Base-by-base conservation (phyloP, 257 asterid genomes). In the Misopates orontium region DNA sequence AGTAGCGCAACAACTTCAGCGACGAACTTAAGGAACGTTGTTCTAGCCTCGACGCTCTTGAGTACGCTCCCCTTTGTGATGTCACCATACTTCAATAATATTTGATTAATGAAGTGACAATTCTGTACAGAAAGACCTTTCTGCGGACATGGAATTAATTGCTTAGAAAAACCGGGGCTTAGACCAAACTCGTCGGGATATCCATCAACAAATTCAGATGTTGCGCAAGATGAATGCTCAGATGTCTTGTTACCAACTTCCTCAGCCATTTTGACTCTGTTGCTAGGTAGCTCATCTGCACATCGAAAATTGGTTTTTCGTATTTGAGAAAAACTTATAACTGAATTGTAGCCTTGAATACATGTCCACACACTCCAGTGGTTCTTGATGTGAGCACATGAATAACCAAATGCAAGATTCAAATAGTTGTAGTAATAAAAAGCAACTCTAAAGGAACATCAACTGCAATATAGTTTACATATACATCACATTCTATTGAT, bases 11-110 rank as follows among this genome's bases (percentile, higher is more conserved):
- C 74, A 19, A 55, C 77, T 73, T 62, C 73, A 25, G 69, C 77
- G 39, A 78, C 72, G 50, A 78, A 58, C 44, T 56, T 77, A 53
- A 74, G 51, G 16, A 74, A 39, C 55, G 64, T 51, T 48, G 64
- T 25, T 63, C 62, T 74, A 59, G 78, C 57, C 62, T 74, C 67
- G 15, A 21, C 14, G 55, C 79, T 78, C 72, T 58, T 71, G 70
- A 67, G 64, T 45, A 67, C 20, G 67, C 79, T 62, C 16, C 65
- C 77, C 22, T 56, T 45, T 31, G 75, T 66, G 49, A 74, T 67
- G 28, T 78, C 79, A 23, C 83, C 79, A 45, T 74, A 67, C 67
- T 67, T 70, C 19, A 19, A 17, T 6, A 78, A 62, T 31, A 78
- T 67, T 67, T 68, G 56, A 45, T 45, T 41, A 59, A 74, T n/a